Base-by-base conservation (phyloP, 139 green algal species). In the Volvox reticuliferus region DNA sequence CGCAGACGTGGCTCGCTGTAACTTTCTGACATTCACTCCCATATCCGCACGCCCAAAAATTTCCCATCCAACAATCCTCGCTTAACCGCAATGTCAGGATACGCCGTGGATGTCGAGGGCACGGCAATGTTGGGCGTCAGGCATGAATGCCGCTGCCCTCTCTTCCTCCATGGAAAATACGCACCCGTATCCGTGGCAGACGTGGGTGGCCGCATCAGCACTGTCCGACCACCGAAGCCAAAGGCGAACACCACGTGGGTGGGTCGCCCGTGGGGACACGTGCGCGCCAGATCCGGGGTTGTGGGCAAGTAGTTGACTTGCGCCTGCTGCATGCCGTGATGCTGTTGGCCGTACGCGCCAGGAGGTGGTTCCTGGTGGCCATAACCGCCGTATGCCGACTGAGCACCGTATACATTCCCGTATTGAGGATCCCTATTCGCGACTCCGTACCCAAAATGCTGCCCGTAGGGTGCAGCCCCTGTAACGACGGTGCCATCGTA, bases 271-370 rank as follows among this genome's bases (percentile, higher is more conserved):
- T 90, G 86, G 0, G 86, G 86, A 55, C 86, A 90, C 18, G 86
- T 84, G n/a, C 86, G 86, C 20, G 86, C 86, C 50, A 90, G 86
- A 50, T 90, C 86, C 30, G 71, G 73, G 12, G 86, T 90, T 16
- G 86, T 90, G 50, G 86, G 86, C 30, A 90, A 75, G 71, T 76
- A 90, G 86, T 90, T 90, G 30, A 89, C 86, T 2, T 20, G 35
- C n/a, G 67, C 37, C n/a, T n/a, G n/a, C 86, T 90, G 86, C 71
- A 68, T 67, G 35, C 32, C 37, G 37, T 89, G 5, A 37, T 90
- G 69, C 22, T 76, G 63, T 77, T 78, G 36, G 68, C 67, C 68
- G 68, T 78, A 68, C 32, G 0, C 20, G 26, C 44, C 44, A 55
- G 44, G 44, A 55, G 9, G 9, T 9, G 44, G 44, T 9, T 55